phyloP scores from a whole-genome alignment of 345 rosid genomes.

The Cardamine chenopodiifolia region DNA sequence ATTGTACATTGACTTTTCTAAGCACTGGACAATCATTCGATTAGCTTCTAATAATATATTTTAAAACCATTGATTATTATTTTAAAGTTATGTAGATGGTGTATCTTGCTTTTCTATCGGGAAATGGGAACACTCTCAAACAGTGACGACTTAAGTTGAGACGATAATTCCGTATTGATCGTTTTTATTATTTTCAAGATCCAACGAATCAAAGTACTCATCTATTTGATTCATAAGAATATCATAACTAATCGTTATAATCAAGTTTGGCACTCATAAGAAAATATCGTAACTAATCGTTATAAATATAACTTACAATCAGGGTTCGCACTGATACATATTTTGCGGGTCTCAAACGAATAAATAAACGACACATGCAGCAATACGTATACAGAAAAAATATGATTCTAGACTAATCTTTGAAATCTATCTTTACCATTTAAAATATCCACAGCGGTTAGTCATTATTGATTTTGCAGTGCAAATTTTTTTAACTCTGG shows the following conservation, averaged over 20 bases:
- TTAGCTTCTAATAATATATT: neutral
- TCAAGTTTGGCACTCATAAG: neutral
- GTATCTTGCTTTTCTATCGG: too few relatives aligned
- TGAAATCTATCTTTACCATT: too few relatives aligned
- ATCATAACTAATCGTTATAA: neutral
- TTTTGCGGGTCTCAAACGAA: too few relatives aligned
- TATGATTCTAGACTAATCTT: too few relatives aligned
- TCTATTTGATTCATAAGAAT: neutral
- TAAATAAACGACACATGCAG: too few relatives aligned
- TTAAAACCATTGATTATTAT: neutral
- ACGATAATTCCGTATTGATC: neutral
- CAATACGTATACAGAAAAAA: too few relatives aligned
- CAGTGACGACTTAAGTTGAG: neutral
- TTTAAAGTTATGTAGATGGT: neutral
- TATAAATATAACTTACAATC: too few relatives aligned
- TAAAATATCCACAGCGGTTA: too few relatives aligned
- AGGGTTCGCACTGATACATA: too few relatives aligned
- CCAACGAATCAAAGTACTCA: neutral
- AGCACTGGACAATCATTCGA: neutral
- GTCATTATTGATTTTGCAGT: too few relatives aligned
- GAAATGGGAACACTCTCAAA: constrained; percentile 6
- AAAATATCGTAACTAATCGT: too few relatives aligned
- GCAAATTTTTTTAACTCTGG: too few relatives aligned
- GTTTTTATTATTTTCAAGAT: neutral
- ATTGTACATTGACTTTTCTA: neutral